A percentile compares a stretch with the other conserved stretches of the same genome.
Conservation (phyloP, 139 green algal genomes). For the Eudorina sp. region DNA sequence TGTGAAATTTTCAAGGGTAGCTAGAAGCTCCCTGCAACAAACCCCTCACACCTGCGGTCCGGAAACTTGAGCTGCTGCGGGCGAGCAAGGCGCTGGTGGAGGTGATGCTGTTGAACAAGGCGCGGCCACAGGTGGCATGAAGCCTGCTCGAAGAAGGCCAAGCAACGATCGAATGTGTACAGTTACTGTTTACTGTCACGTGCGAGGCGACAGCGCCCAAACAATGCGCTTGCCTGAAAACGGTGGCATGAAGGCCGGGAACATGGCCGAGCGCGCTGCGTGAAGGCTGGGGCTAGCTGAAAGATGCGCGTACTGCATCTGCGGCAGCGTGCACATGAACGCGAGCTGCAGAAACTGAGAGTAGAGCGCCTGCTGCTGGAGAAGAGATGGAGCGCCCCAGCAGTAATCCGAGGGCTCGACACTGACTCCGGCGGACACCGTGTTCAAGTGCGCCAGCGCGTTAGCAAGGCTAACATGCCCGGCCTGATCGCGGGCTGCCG, state of each 20-base stretch:
- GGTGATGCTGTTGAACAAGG: background rate
- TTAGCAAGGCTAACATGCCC: background rate
- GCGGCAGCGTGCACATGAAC: conserved; percentile 1
- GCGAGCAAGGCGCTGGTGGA: conserved; percentile 12
- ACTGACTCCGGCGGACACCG: background rate
- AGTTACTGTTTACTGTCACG: background rate
- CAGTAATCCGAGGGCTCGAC: conserved; percentile 11
- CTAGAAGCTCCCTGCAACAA: no score
- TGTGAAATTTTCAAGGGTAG: background rate
- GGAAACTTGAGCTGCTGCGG: background rate
- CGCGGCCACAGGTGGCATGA: background rate
- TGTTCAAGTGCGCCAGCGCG: background rate
- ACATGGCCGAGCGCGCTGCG: background rate
- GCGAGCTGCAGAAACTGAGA: conserved; percentile 28
- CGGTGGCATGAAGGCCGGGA: conserved; percentile 26
- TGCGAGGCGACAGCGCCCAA: background rate
- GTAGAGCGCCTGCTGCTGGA: conserved; percentile 32
- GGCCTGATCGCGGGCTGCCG: background rate
- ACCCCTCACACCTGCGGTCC: conserved; percentile 7
- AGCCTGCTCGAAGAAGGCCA: background rate
- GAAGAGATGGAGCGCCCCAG: conserved; percentile 12
- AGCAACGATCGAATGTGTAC: background rate
- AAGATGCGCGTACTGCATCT: conserved; percentile 22
- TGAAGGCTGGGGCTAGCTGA: background rate
- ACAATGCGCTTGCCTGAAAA: background rate